These are phyloP conservation scores for Triticum urartu DNA, from an alignment of 176 grass and related monocot species.

Conservation along the genomic window DNA sequence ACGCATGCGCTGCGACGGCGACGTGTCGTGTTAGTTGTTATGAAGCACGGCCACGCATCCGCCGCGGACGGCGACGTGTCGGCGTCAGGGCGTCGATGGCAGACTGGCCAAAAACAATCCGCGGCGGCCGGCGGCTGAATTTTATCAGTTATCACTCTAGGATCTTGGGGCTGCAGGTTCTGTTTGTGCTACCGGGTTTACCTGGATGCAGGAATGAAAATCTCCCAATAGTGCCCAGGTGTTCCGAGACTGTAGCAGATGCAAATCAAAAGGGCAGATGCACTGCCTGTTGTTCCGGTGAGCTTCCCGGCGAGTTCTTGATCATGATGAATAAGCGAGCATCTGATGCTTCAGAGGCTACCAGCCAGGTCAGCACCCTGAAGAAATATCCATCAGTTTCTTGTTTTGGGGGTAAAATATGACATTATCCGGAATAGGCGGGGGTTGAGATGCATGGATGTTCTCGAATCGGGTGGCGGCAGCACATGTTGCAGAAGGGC, in stretches of 20 bases:
- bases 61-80: not conserved
- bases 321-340: conserved; percentile 3
- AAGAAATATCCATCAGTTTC: conserved; percentile 17
- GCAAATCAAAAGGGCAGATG: not conserved
- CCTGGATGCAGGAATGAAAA: not conserved
- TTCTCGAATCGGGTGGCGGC: not conserved
- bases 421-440: not conserved
- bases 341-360: conserved; percentile 39
- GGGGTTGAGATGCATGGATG: not conserved
- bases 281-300: not conserved
- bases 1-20: too few relatives aligned
- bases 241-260: not conserved
- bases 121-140: not conserved
- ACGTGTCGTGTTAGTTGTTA: too few relatives aligned
- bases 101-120: not conserved
- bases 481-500: conserved; percentile 56
- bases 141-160: not conserved
- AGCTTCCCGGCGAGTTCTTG: conserved; percentile 28
- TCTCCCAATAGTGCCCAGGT: not conserved
- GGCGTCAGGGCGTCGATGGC: not conserved
- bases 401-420: not conserved
- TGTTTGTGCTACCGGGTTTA: too few relatives aligned
- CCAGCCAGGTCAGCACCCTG: not conserved
- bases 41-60: not conserved
- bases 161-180: conserved; percentile 1